Conservation (phyloP, 192 early-diverging fungal species). For the Piromyces finnis region DNA sequence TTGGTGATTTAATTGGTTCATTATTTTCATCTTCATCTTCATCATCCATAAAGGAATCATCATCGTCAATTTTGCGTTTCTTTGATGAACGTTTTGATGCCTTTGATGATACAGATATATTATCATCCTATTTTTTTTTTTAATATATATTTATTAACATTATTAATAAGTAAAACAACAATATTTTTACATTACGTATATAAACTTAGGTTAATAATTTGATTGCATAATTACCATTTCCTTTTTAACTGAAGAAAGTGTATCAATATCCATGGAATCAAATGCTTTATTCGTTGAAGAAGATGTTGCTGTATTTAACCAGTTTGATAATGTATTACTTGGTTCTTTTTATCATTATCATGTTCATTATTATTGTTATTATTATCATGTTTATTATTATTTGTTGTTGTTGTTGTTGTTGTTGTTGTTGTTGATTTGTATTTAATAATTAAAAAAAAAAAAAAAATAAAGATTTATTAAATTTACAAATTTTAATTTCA, state of each 20-base stretch:
- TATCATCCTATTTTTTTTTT: not conserved
- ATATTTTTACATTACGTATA: too few relatives aligned
- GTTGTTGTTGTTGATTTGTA: too few relatives aligned
- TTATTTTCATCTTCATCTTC: not conserved
- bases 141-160: too few relatives aligned
- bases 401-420: too few relatives aligned
- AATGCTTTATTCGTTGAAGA: not conserved
- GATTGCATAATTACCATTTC: not conserved
- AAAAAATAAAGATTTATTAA: too few relatives aligned
- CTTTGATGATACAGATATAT: not conserved
- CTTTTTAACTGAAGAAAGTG: not conserved
- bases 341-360: not conserved
- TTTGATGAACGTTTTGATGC: not conserved
- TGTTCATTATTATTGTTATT: too few relatives aligned
- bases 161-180: too few relatives aligned
- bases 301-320: not conserved
- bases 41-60: not conserved
- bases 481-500: too few relatives aligned
- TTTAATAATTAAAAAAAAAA: too few relatives aligned
- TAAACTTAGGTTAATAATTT: too few relatives aligned
- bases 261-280: not conserved
- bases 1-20: not conserved
- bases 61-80: not conserved
- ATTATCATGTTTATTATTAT: too few relatives aligned
- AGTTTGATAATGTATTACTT: not conserved